Base-by-base conservation (phyloP, 2,329 filamentous ascomycete species). In the Endoconidiophora laricicola region DNA sequence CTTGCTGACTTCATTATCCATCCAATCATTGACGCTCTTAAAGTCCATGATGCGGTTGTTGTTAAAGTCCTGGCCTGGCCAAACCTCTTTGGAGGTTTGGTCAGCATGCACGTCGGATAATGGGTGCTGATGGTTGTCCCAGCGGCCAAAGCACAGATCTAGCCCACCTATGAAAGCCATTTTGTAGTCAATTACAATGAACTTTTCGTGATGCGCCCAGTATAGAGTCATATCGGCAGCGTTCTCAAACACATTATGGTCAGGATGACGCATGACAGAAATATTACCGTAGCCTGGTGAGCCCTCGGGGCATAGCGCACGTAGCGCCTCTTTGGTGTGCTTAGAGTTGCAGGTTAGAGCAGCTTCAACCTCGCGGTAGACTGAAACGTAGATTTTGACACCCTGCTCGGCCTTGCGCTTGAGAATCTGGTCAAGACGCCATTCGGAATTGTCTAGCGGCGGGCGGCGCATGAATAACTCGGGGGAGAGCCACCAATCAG, bases 31-130 rank as follows among this genome's bases (percentile, higher is more conserved):
- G 1, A 96, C 91, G 29, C 81, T 83, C 58, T 95, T 74, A 62
- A 96, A 98, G 60, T 98, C 91, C 81, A 94, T 84, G 57, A 96
- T 81, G 37, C 90, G 79, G 62, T 94, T 95, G 65, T 96, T 96
- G 65, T 96, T 96, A 70, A 93, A 96, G 59, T 98, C 91, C 61
- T 98, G 91, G 0, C 91, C 91, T 0, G 91, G 88, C 72, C 86
- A 98, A 18, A 95, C 72, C 63, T 95, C 88, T 49, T 88, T 78
- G 12, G 76, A 70, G 16, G 94, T 76, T 18, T 84, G 85, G 41
- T 81, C 79, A 0, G 90, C 90, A 61, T 96, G 88, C 0, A 88
- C 79, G 62, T 96, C 91, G 1, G 90, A 75, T 12, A 95, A 72
- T 1, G 81, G 74, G 65, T 96, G 91, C 59, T 94, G 85, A 55